Evolutionary conservation across 192 early-diverging fungal species (phyloP), one percentile per base, ranked within the genome.

Genomic region (Powellomyces hirtus): DNA sequence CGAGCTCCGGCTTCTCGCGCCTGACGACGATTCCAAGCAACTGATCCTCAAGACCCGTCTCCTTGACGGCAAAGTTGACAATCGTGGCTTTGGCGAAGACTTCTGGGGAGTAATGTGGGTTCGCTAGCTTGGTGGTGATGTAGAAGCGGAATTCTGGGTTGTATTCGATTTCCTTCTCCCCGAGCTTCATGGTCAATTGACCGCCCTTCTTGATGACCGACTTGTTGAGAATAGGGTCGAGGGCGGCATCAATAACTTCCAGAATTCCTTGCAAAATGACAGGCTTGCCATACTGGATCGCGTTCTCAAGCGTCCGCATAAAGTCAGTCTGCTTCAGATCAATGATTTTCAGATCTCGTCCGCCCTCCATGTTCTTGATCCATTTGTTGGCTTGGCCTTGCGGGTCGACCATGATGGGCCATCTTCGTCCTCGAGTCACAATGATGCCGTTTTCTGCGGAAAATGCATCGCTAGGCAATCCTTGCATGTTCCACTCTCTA

Each of bases 41-140:
- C 53, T 86, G 85, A 66, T 86, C 85, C 55, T 86, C 85, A 45
- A 86, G 58, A 38, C 85, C 85, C 61, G 81, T 79, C 56, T 86
- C 82, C 58, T 86, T 86, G 16, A 86, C 85, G 14, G 85, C 85
- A 64, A 86, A 86, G 46, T 86, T 86, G 31, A 86, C 84, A 27
- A 86, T 81, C 5, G 84, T 84, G 1, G 79, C 84, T 59, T 86
- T 86, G n/a, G 85, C 79, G 74, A 86, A 86, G 14, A 86, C 79
- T 59, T 86, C 85, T 1, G 85, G 85, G 7, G 84, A 38, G 62
- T 86, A 86, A 38, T 84, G 68, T 4, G 85, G 85, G 59, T 86
- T 86, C 10, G 84, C 76, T 2, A 86, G 66, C 59, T 86, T 86
- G 1, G 85, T 86, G 8, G 85, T 86, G 26, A 86, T 68, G 59